Conservation (phyloP, 228 moss, liverwort and hornwort species). For the Sphagnum fallax region DNA sequence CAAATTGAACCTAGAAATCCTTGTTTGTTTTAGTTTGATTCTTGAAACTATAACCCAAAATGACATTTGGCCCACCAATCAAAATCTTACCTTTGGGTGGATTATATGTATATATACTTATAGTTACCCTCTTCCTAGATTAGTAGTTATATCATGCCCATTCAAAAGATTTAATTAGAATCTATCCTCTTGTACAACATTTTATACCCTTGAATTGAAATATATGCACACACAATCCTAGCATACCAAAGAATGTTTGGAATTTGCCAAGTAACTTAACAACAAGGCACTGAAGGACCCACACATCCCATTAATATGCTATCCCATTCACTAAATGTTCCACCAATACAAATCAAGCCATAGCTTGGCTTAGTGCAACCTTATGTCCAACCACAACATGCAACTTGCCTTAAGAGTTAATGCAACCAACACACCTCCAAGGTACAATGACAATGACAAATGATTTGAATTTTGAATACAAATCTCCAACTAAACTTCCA, state of each 20-base stretch:
- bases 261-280: constrained; percentile 57
- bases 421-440: no score
- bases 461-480: no score
- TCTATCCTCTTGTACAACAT: no score
- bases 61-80: constrained; percentile 80
- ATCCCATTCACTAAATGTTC: constrained; percentile 75
- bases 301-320: constrained; percentile 82
- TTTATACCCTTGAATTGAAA: no score
- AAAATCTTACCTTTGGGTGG: constrained; percentile 96
- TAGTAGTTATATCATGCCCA: constrained; percentile 39
- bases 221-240: no score
- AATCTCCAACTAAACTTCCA: no score
- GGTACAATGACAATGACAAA: no score
- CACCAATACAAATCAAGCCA: constrained; percentile 95
- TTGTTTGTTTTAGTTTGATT: constrained; percentile 80
- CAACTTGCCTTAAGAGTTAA: no score
- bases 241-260: no score
- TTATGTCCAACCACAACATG: constrained; percentile 13
- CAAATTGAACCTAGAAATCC: constrained; percentile 56
- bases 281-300: constrained; percentile 77
- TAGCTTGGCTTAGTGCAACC: constrained; percentile 90
- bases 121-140: constrained; percentile 94
- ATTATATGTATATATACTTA: constrained; percentile 47
- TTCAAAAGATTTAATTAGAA: no score
- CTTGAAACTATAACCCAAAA: constrained; percentile 76